Evolutionary conservation across 345 rosid species (phyloP).

Genomic region (Toxicodendron radicans): DNA sequence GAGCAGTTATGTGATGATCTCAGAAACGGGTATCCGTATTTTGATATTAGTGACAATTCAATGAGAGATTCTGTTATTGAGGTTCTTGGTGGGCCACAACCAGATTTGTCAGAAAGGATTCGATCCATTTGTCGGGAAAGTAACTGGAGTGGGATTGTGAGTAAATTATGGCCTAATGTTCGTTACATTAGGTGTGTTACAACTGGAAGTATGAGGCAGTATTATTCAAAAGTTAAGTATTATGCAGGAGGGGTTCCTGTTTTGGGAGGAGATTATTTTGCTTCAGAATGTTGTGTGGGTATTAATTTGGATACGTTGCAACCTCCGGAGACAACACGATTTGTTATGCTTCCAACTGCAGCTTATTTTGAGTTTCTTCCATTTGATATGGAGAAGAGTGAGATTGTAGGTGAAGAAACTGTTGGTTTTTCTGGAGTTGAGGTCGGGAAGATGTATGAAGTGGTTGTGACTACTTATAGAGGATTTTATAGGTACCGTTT

Average conservation of each 20-base stretch:
- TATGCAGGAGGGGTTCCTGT: constrained; percentile 42
- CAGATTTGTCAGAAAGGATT: constrained; percentile 35
- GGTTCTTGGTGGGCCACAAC: constrained; percentile 45
- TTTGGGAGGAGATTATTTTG: constrained; percentile 49
- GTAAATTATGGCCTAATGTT: constrained; percentile 48
- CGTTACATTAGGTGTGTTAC: constrained; percentile 45
- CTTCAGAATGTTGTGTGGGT: constrained; percentile 49
- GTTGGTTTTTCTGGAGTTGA: constrained; percentile 41
- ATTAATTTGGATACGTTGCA: constrained; percentile 44
- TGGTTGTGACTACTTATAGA: constrained; percentile 45
- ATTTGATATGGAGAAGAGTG: constrained; percentile 25
- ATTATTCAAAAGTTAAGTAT: constrained; percentile 40
- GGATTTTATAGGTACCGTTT: constrained; percentile 49
- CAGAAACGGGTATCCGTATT: constrained; percentile 34
- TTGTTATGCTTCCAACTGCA: constrained; percentile 44
- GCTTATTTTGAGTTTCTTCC: constrained; percentile 58
- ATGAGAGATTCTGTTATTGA: constrained; percentile 41
- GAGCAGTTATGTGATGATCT: constrained; percentile 45
- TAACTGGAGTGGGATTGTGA: constrained; percentile 45
- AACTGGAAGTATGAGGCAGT: constrained; percentile 54
- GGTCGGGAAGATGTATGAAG: constrained; percentile 49
- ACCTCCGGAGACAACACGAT: constrained; percentile 40
- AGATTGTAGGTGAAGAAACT: constrained; percentile 28
- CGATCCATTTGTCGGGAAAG: constrained; percentile 33
- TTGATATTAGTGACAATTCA: constrained; percentile 29